Evolutionary conservation across 805 yeast species (phyloP).

Genomic region (Danielia reshetovae): DNA sequence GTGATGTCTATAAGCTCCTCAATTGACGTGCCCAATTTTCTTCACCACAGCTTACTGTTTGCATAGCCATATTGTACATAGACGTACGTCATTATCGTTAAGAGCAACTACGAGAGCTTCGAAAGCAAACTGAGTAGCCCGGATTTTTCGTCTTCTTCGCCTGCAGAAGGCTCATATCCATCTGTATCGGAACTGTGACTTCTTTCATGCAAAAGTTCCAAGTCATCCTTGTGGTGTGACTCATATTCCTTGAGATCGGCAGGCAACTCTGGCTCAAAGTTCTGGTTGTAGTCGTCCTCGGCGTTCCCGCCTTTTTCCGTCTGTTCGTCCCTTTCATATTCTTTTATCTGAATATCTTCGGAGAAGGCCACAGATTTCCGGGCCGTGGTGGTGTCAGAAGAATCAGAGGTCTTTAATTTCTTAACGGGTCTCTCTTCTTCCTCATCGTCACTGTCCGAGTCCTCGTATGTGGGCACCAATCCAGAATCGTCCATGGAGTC

Average conservation of each 20-base stretch:
- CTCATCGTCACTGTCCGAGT: conserved; percentile 15
- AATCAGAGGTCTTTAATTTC: conserved; percentile 16
- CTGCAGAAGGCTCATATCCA: conserved; percentile 8
- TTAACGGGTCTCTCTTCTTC: conserved; percentile 15
- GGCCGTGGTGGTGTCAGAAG: conserved; percentile 19
- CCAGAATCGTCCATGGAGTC: conserved; percentile 13
- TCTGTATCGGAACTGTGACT: conserved; percentile 7
- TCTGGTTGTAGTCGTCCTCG: conserved; percentile 5
- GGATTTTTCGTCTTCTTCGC: conserved; percentile 5
- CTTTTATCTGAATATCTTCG: conserved; percentile 39
- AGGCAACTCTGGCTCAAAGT: conserved; percentile 2
- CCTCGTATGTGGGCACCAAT: conserved; percentile 13
- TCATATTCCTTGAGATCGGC: conserved; percentile 12
- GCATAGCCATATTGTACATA: too few relatives aligned
- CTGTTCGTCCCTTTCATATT: conserved; percentile 36
- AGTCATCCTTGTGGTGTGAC: conserved; percentile 27
- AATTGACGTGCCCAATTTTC: too few relatives aligned
- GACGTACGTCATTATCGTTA: too few relatives aligned
- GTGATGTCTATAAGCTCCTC: not conserved
- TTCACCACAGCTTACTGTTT: too few relatives aligned
- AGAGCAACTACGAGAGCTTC: too few relatives aligned
- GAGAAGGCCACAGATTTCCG: conserved; percentile 39
- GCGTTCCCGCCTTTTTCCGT: conserved; percentile 3
- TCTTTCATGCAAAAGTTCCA: conserved; percentile 26
- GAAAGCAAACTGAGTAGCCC: conserved; percentile 15